These are phyloP conservation scores for Isoetes engelmannii DNA, from an alignment of 83 land plant species.

Conservation along the genomic window DNA sequence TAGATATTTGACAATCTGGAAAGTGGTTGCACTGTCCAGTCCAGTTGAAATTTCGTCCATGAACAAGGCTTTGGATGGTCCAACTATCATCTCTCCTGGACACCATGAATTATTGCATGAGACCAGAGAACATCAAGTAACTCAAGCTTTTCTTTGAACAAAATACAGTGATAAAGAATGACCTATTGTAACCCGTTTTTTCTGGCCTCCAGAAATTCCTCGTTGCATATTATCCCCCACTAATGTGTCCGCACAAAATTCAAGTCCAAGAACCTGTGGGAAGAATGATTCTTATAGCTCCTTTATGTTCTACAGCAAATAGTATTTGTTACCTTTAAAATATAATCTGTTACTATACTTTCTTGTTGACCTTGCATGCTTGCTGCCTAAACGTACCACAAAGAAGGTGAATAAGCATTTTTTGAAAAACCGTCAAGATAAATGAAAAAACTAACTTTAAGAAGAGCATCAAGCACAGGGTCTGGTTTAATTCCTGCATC, in stretches of 20 bases:
- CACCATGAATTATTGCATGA: neutral
- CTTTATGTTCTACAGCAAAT: neutral
- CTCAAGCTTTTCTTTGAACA: no score
- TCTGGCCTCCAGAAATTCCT: conserved; percentile 21
- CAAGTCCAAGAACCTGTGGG: conserved; percentile 15
- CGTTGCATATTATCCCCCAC: conserved; percentile 17
- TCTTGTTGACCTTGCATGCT: conserved; percentile 25
- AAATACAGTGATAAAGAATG: neutral
- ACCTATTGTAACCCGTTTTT: conserved; percentile 17
- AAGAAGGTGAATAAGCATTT: neutral
- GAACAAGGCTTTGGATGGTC: conserved; percentile 17
- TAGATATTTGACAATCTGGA: neutral
- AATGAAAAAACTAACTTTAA: conserved; percentile 9
- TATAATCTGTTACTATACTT: conserved; percentile 24
- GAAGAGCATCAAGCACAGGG: conserved; percentile 14
- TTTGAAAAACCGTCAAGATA: neutral
- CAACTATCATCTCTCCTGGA: conserved; percentile 18
- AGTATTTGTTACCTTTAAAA: conserved; percentile 20
- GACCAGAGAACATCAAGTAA: neutral
- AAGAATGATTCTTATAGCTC: neutral
- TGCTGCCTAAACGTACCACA: conserved; percentile 12
- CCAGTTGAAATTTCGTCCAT: conserved; percentile 24
- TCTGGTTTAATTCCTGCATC: conserved; percentile 21
- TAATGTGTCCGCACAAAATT: conserved; percentile 17
- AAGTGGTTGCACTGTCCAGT: conserved; percentile 17